These are phyloP conservation scores for Penicillium brevicompactum DNA, from an alignment of 2,329 filamentous ascomycete genomes.

Conservation along the genomic window DNA sequence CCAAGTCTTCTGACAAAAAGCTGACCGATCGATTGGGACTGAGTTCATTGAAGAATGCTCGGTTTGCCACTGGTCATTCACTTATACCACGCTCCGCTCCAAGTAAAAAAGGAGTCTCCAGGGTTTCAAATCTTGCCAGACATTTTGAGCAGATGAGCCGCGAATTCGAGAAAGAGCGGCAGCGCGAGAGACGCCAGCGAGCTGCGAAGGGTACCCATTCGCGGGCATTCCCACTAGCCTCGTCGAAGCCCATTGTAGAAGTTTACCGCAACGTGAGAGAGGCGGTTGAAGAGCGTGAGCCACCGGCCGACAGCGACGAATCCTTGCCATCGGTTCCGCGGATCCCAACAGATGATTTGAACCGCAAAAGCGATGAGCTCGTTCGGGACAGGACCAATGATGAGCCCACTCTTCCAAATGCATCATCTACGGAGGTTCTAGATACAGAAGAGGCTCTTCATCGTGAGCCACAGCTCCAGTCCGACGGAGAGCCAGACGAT, in stretches of 20 bases:
- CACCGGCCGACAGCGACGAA: constrained; percentile 63
- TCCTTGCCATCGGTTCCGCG: constrained; percentile 31
- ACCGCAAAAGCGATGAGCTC: constrained; percentile 32
- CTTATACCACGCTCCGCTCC: constrained; percentile 86
- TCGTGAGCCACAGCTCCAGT: constrained; percentile 55
- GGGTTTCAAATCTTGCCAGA: constrained; percentile 87
- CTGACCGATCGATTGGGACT: constrained; percentile 73
- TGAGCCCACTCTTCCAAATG: constrained; percentile 31
- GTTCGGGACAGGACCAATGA: constrained; percentile 24
- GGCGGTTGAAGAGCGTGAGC: constrained; percentile 79
- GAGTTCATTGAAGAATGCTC: constrained; percentile 62
- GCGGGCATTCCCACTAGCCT: constrained; percentile 82
- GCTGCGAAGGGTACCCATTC: constrained; percentile 76
- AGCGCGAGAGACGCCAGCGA: constrained; percentile 78
- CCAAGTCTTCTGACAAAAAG: constrained; percentile 66
- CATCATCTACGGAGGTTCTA: constrained; percentile 39
- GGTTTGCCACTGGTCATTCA: constrained; percentile 58
- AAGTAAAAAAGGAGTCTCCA: constrained; percentile 67
- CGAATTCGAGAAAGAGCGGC: constrained; percentile 92
- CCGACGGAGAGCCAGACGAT: constrained; percentile 70
- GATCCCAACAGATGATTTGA: constrained; percentile 35
- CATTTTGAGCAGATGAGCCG: constrained; percentile 96
- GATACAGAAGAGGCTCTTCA: constrained; percentile 48
- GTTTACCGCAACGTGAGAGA: constrained; percentile 94
- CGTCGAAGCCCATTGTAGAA: constrained; percentile 93